These are phyloP conservation scores for Blastomyces percursus DNA, from an alignment of 2,329 filamentous ascomycete genomes.

Conservation along the genomic window DNA sequence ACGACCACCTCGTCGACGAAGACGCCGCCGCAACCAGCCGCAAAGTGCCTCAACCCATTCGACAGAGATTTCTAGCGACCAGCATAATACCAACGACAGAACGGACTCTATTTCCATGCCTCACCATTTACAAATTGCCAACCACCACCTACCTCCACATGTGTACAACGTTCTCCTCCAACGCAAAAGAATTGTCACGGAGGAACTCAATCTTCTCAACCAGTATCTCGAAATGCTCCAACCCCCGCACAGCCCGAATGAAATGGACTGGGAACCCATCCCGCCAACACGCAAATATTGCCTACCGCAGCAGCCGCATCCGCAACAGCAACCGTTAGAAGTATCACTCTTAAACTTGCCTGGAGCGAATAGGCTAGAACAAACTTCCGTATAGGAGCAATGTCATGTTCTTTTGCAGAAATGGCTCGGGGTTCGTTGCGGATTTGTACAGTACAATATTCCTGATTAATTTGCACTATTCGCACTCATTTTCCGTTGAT, in stretches of 20 bases:
- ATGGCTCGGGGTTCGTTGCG: background rate
- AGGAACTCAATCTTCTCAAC: background rate
- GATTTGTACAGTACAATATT: background rate
- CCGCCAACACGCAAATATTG: background rate
- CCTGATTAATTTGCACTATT: background rate
- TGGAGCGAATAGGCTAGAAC: background rate
- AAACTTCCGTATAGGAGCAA: background rate
- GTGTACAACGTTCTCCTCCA: background rate
- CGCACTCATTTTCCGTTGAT: background rate
- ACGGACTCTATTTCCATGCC: background rate
- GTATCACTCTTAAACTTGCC: background rate
- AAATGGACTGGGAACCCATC: conserved; percentile 4
- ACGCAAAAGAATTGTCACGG: background rate
- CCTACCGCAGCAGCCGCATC: background rate
- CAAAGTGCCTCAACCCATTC: background rate
- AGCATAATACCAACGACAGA: background rate
- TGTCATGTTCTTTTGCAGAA: background rate
- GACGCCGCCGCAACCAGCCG: background rate
- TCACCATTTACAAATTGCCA: background rate
- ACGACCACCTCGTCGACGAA: background rate
- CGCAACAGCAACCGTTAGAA: background rate
- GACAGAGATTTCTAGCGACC: background rate
- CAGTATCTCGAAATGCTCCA: background rate
- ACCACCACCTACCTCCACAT: background rate
- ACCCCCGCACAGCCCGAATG: background rate